phyloP scores from a whole-genome alignment of 2,329 filamentous ascomycete genomes.

The Stemphylium beticola region DNA sequence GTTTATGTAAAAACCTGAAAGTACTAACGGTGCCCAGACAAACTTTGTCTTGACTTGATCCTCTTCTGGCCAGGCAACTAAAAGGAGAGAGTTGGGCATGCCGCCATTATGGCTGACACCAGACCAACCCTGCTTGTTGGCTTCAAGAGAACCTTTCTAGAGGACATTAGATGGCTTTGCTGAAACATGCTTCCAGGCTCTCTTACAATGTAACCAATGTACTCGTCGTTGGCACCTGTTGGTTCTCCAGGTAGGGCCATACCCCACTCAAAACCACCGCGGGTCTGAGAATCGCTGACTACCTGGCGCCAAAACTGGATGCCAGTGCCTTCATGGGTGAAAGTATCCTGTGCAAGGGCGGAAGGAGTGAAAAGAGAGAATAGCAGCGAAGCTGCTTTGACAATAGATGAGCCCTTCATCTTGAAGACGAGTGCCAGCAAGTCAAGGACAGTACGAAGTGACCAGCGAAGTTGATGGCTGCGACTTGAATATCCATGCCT shows the following conservation, averaged over 20 bases:
- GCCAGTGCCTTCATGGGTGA: conserved; percentile 39
- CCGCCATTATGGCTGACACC: conserved; percentile 46
- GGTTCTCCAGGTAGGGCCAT: conserved; percentile 38
- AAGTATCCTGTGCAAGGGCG: conserved; percentile 40
- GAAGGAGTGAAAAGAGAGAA: conserved; percentile 40
- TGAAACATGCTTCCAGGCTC: not conserved
- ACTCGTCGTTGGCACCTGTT: conserved; percentile 39
- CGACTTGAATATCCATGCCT: conserved; percentile 28
- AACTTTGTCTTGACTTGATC: conserved; percentile 41
- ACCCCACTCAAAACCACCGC: conserved; percentile 46
- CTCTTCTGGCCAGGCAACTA: conserved; percentile 41
- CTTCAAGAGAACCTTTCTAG: conserved; percentile 38
- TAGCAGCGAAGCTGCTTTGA: conserved; percentile 47
- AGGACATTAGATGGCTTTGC: conserved; percentile 10
- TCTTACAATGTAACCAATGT: conserved; percentile 48
- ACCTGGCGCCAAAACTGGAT: conserved; percentile 42
- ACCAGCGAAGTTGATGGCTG: conserved; percentile 34
- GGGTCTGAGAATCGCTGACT: conserved; percentile 33
- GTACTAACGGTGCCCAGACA: conserved; percentile 37
- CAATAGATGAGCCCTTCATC: conserved; percentile 45
- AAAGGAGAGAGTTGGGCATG: conserved; percentile 46
- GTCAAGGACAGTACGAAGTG: conserved; percentile 23
- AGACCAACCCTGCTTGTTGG: conserved; percentile 43
- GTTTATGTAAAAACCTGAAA: too few relatives aligned
- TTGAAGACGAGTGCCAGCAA: conserved; percentile 28